A percentile compares a stretch with the other conserved stretches of the same genome.
Conservation (phyloP, 176 grass and related monocot species). For the Microstegium vimineum region DNA sequence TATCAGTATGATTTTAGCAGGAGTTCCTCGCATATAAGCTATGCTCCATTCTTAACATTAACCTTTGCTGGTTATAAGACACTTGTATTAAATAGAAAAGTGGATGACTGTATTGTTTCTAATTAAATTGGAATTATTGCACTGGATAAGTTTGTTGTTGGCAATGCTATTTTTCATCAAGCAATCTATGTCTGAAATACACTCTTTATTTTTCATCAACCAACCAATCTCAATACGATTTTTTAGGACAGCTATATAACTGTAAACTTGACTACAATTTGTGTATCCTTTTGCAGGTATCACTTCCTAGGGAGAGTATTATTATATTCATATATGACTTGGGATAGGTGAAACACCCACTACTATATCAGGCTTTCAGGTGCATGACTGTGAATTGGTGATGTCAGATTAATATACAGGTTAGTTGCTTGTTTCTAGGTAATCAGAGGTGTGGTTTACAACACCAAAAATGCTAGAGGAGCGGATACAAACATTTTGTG, state of each 20-base stretch:
- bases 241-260: background rate
- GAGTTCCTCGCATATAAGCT: background rate
- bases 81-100: background rate
- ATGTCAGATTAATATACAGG: constrained; percentile 64
- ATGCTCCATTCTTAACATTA: background rate
- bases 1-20: background rate
- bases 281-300: constrained; percentile 46
- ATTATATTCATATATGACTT: constrained; percentile 57
- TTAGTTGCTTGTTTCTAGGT: constrained; percentile 68
- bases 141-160: background rate
- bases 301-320: constrained; percentile 58
- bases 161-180: background rate
- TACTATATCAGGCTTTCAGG: constrained; percentile 57
- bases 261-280: constrained; percentile 26
- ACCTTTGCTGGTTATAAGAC: background rate
- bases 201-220: no score
- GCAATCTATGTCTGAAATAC: no score
- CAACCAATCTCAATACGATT: no score
- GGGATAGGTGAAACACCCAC: constrained; percentile 48
- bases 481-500: constrained; percentile 64
- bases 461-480: constrained; percentile 56
- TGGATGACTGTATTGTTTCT: background rate
- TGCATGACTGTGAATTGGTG: constrained; percentile 58
- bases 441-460: constrained; percentile 61
- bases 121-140: background rate